A percentile compares a stretch with the other conserved stretches of the same genome.
These are phyloP conservation scores for Vigna angularis DNA, from an alignment of 306 rosid species.

Conservation along the genomic window DNA sequence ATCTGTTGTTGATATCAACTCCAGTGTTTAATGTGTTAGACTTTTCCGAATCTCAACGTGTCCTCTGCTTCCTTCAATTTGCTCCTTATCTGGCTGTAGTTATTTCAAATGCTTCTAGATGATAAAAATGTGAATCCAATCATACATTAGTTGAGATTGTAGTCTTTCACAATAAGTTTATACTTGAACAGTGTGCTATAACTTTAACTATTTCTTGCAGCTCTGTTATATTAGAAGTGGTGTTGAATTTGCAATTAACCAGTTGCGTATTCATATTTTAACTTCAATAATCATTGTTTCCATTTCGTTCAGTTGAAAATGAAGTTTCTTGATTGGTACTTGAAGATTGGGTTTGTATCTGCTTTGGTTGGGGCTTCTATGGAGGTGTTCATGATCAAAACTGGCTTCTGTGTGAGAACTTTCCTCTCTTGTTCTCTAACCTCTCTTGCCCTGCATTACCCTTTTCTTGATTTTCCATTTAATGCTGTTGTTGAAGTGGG, in stretches of 20 bases:
- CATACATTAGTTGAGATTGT: not conserved
- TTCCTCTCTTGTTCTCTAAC: conserved; percentile 52
- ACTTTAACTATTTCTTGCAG: not conserved
- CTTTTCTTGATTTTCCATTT: conserved; percentile 34
- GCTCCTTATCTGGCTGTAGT: not conserved
- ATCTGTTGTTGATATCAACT: conserved; percentile 32
- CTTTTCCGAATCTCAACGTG: not conserved
- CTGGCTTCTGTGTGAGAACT: conserved; percentile 90
- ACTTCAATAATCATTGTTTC: not conserved
- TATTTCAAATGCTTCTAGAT: not conserved
- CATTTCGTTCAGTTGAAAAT: conserved; percentile 49
- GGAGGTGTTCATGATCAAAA: conserved; percentile 90
- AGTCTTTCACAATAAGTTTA: not conserved
- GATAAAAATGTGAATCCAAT: not conserved
- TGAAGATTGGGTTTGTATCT: conserved; percentile 79
- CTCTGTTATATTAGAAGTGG: not conserved
- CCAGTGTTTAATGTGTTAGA: conserved; percentile 10
- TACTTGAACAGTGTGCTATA: not conserved
- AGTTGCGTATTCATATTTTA: not conserved
- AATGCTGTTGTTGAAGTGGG: conserved; percentile 17
- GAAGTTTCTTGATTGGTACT: conserved; percentile 89
- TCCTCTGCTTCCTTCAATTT: not conserved
- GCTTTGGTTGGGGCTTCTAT: conserved; percentile 89
- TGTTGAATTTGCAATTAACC: conserved; percentile 19
- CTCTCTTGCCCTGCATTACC: not conserved